Percentiles rank a stretch among this genome's conserved stretches.
Conservation (phyloP, 2,329 filamentous ascomycete genomes). For the Calonectria leucothoes region DNA sequence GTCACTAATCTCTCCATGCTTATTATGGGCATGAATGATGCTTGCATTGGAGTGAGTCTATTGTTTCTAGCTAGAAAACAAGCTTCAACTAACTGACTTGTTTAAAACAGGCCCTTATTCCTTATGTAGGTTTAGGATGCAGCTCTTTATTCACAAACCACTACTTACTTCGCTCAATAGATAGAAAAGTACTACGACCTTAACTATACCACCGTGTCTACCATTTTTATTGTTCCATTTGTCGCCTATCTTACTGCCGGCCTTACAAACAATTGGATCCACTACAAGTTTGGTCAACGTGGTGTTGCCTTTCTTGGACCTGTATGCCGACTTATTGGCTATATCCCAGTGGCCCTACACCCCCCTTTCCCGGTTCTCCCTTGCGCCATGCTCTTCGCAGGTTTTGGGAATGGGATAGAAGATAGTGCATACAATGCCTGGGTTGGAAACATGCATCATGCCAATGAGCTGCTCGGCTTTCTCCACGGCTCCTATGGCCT, state of each 20-base stretch:
- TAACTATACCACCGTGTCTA: slow-evolving; percentile 71
- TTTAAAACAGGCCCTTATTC: slow-evolving; percentile 57
- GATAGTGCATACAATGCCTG: slow-evolving; percentile 71
- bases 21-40: slow-evolving; percentile 77
- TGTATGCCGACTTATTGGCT: slow-evolving; percentile 71
- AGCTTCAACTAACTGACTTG: slow-evolving; percentile 20
- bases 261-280: slow-evolving; percentile 72
- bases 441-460: slow-evolving; percentile 76
- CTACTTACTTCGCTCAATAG: slow-evolving; percentile 17
- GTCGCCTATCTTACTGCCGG: slow-evolving; percentile 73
- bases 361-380: slow-evolving; percentile 77
- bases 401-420: slow-evolving; percentile 78
- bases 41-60: slow-evolving; percentile 67
- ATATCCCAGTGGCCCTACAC: slow-evolving; percentile 73
- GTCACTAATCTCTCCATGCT: slow-evolving; percentile 71
- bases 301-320: slow-evolving; percentile 77
- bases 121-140: slow-evolving; percentile 51
- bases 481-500: slow-evolving; percentile 79
- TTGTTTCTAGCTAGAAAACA: neutral
- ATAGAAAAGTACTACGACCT: slow-evolving; percentile 66
- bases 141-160: neutral
- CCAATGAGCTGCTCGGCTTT: slow-evolving; percentile 80
- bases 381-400: slow-evolving; percentile 72
- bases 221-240: slow-evolving; percentile 75
- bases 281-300: slow-evolving; percentile 74